Conservation (phyloP, 768 basidiomycete genomes). For the Nidularia sp. region DNA sequence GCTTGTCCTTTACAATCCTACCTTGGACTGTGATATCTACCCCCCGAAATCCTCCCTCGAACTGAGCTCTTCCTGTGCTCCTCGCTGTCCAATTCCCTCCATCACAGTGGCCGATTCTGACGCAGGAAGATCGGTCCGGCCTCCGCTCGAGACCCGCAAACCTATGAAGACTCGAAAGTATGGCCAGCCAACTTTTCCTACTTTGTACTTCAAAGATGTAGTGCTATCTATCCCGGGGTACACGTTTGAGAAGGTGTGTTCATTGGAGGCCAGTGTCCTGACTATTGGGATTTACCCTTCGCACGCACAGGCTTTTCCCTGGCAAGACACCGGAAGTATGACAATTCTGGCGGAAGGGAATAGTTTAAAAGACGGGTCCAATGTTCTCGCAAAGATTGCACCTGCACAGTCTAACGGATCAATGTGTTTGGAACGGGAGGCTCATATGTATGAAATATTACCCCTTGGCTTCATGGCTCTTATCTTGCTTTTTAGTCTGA, state of each 20-base stretch:
- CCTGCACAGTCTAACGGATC: slow-evolving; percentile 70
- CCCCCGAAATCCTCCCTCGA: too few relatives aligned
- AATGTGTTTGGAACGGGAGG: slow-evolving; percentile 68
- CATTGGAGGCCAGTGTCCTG: background rate
- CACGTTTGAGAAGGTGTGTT: slow-evolving; percentile 61
- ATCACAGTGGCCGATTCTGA: slow-evolving; percentile 3
- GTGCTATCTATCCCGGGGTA: slow-evolving; percentile 68
- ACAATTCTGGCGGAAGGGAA: slow-evolving; percentile 66
- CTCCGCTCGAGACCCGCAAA: background rate
- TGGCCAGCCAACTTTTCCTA: slow-evolving; percentile 54
- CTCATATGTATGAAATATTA: slow-evolving; percentile 51
- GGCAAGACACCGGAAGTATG: slow-evolving; percentile 74
- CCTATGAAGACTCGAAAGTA: slow-evolving; percentile 48
- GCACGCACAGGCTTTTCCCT: slow-evolving; percentile 45
- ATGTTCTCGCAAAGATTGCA: slow-evolving; percentile 70
- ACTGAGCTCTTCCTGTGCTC: too few relatives aligned
- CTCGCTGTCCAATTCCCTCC: too few relatives aligned
- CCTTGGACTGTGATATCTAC: too few relatives aligned
- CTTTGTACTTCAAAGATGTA: slow-evolving; percentile 52
- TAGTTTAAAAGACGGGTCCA: slow-evolving; percentile 65
- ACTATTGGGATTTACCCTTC: slow-evolving; percentile 2
- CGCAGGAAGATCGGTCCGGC: background rate
- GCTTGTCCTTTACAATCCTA: too few relatives aligned
- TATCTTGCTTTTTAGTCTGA: slow-evolving; percentile 31
- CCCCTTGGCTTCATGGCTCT: slow-evolving; percentile 4